Evolutionary conservation across 257 asterid genomes (phyloP).

Genomic region (Nicotiana attenuata): DNA sequence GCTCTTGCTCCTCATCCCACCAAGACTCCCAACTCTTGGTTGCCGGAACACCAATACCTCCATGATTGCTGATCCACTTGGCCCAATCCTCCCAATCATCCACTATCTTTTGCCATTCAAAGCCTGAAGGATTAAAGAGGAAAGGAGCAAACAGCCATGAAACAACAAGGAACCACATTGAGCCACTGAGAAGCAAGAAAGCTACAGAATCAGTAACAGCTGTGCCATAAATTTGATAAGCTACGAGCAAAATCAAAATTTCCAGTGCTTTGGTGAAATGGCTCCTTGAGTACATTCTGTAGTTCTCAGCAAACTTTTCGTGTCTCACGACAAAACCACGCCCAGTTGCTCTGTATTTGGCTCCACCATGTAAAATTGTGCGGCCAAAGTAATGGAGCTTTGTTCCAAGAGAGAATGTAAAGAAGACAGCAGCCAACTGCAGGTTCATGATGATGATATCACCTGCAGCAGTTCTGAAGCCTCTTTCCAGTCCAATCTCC

Average conservation of each 20-base stretch:
- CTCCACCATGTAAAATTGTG: conserved; percentile 88
- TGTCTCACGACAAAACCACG: conserved; percentile 96
- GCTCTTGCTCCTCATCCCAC: conserved; percentile 98
- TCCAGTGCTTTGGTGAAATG: conserved; percentile 90
- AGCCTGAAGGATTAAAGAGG: conserved; percentile 88
- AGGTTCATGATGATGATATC: conserved; percentile 89
- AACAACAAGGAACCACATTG: conserved; percentile 84
- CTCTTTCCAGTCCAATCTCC: conserved; percentile 96
- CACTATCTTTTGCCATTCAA: conserved; percentile 97
- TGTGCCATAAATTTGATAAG: conserved; percentile 46
- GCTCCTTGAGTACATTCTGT: conserved; percentile 93
- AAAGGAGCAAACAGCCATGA: conserved; percentile 96
- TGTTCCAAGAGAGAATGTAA: conserved; percentile 92
- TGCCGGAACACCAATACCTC: conserved; percentile 90
- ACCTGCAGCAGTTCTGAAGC: conserved; percentile 79
- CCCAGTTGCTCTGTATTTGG: conserved; percentile 94
- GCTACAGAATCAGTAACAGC: conserved; percentile 28
- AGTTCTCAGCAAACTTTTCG: conserved; percentile 85
- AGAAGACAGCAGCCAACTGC: conserved; percentile 86
- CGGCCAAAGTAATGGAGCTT: conserved; percentile 94
- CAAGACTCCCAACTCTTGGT: conserved; percentile 97
- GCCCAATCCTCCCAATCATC: conserved; percentile 93
- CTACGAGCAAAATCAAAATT: conserved; percentile 61
- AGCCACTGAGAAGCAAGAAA: conserved; percentile 39
- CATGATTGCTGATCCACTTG: conserved; percentile 73